These are phyloP conservation scores for Plenodomus tracheiphilus DNA, from an alignment of 2,329 filamentous ascomycete genomes.

Conservation along the genomic window DNA sequence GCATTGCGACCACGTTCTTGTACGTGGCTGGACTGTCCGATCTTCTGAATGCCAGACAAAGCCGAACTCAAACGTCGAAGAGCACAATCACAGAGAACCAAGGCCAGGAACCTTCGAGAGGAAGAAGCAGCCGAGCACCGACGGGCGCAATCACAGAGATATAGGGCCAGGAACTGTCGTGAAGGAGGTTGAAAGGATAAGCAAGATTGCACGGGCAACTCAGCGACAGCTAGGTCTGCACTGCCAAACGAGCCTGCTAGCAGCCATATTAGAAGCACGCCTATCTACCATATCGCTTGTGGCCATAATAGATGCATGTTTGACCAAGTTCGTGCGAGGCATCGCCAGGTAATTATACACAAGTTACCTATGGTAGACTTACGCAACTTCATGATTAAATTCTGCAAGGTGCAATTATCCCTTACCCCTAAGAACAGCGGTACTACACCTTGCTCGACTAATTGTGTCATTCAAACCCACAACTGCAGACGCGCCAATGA, in stretches of 20 bases:
- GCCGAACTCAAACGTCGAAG: slow-evolving; percentile 6
- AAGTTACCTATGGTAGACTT: background rate
- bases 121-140: background rate
- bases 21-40: background rate
- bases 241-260: background rate
- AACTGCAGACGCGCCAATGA: too few species aligned
- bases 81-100: slow-evolving; percentile 5
- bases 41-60: slow-evolving; percentile 1
- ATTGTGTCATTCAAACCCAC: too few species aligned
- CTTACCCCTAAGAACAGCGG: too few species aligned
- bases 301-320: slow-evolving; percentile 2
- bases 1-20: background rate
- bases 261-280: background rate
- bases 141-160: slow-evolving; percentile 2
- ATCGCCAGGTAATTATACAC: slow-evolving; percentile 4
- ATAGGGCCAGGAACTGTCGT: slow-evolving; percentile 2
- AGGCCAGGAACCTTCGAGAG: background rate
- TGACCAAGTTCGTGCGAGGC: slow-evolving; percentile 1
- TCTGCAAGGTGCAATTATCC: too few species aligned
- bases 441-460: too few species aligned
- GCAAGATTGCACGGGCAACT: background rate
- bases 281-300: slow-evolving; percentile 2
- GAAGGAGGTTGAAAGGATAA: slow-evolving; percentile 3
- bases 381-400: background rate
- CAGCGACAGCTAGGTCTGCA: slow-evolving; percentile 2